Evolutionary conservation across 495 filamentous ascomycete genomes (phyloP), one percentile per base, ranked within the genome.

Genomic region (Umbilicaria muhlenbergii): DNA sequence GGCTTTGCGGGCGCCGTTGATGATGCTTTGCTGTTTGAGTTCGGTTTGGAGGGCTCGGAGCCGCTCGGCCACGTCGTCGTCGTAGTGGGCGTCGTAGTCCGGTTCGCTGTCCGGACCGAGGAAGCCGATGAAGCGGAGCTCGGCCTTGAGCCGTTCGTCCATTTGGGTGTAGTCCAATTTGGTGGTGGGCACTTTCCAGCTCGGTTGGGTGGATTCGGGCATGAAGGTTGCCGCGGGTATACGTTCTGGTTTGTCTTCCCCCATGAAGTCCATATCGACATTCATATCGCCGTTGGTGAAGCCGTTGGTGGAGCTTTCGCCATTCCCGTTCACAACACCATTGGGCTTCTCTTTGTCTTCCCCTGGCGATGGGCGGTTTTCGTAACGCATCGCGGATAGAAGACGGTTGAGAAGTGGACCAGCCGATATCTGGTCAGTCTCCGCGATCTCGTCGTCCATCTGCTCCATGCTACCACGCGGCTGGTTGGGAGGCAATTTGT

Each of bases 61-160:
- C 11, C 91, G 83, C 41, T 86, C 87, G 13, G 86, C 83, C 38
- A 96, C 80, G 52, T 95, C 92, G 58, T 99, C 92, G 59, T 99
- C 91, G 52, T 78, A 82, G 63, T 92, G 81, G 4, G 78, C 81
- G 57, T 91, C 83, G 58, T 85, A 95, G 50, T 93, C 83, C 6
- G 58, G 69, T 43, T 75, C 78, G 11, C 59, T 61, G 14, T 81
- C 80, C 6, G 77, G 66, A 1, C 81, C 72, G 16, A 95, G 66
- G 60, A 99, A 83, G 36, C 91, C 92, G 35, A 94, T 83, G 61
- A 94, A 81, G n/a, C 84, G 80, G 34, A 96, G 79, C 54, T 99
- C 91, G 38, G 80, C 77, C 63, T 92, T 83, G 39, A 91, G 68
- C 38, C 92, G 83, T 52, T 92, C 83, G 55, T 96, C 92, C 11